Conservation (phyloP, 441 rosid genomes). For the Gossypium laxum region DNA sequence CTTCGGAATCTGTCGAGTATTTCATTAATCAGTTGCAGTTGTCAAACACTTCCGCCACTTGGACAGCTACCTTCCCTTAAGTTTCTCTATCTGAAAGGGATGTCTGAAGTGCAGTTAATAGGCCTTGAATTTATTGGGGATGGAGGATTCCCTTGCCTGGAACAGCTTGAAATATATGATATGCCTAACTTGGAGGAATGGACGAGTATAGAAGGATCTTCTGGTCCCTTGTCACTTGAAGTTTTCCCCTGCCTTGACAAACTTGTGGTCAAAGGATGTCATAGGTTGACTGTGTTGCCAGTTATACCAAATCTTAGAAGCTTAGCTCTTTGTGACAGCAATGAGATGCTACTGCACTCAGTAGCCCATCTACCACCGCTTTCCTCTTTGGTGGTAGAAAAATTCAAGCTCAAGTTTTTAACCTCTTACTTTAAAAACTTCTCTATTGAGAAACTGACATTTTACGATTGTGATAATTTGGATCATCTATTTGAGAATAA, state of each 20-base stretch:
- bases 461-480: not conserved
- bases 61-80: slow-evolving; percentile 18
- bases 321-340: slow-evolving; percentile 10
- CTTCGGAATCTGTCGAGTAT: slow-evolving; percentile 12
- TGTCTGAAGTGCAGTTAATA: slow-evolving; percentile 13
- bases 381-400: slow-evolving; percentile 3
- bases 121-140: slow-evolving; percentile 5
- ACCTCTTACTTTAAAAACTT: not conserved
- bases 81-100: not conserved
- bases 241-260: not conserved
- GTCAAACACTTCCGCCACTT: slow-evolving; percentile 17
- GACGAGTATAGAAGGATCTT: not conserved
- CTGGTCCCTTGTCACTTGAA: not conserved
- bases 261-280: slow-evolving; percentile 4
- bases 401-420: not conserved
- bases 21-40: slow-evolving; percentile 4
- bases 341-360: slow-evolving; percentile 7
- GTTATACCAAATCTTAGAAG: slow-evolving; percentile 2
- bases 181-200: slow-evolving; percentile 5
- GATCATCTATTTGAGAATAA: not conserved
- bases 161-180: slow-evolving; percentile 6
- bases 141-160: slow-evolving; percentile 13
- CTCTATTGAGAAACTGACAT: slow-evolving; percentile 2
- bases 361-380: not conserved
- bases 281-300: slow-evolving; percentile 5